Evolutionary conservation across 2,329 filamentous ascomycete species (phyloP), one percentile per base, ranked within the genome.

Genomic region (Xylaria sp.): DNA sequence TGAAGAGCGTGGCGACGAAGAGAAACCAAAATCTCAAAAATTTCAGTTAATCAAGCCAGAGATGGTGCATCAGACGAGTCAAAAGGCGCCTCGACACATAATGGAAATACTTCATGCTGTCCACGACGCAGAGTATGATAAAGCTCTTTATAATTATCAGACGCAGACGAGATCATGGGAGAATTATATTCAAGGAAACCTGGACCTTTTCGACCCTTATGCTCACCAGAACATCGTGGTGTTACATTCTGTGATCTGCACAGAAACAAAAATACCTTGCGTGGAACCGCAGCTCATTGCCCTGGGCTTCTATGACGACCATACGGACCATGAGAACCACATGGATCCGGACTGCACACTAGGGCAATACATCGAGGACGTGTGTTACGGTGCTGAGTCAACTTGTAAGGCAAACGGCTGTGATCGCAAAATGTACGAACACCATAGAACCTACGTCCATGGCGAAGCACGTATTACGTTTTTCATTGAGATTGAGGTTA

Each of bases 151-250:
- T 81, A 94, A 94, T 75, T 99, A 98, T 78, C 89, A 94, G 79
- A 98, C 94, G 0, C 95, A 98, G 78, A 97, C 94, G 66, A 89
- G 93, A 37, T 94, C 98, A 74, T 99, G 96, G 96, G 96, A 99
- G 78, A 93, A 93, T 34, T 97, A 97, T 76, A 91, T 98, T 25
- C 90, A 95, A 60, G 94, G 93, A 15, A 97, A 96, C 73, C 84
- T 92, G 39, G 92, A 97, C 76, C 86, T 98, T 1, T 99, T 98
- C 75, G 94, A 99, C 77, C 96, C 97, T 0, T 96, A 94, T 77
- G 92, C 94, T 0, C 97, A 99, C 77, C 96, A 99, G 77, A 97
- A 96, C 76, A 98, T 99, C 69, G 94, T 97, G 12, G 93, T 98
- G 1, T 84, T 99, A 9, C 97, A 97, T 81, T 98, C 95, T 18